These are phyloP conservation scores for Eucalyptus tenuipes DNA, from an alignment of 345 rosid genomes.

Conservation along the genomic window DNA sequence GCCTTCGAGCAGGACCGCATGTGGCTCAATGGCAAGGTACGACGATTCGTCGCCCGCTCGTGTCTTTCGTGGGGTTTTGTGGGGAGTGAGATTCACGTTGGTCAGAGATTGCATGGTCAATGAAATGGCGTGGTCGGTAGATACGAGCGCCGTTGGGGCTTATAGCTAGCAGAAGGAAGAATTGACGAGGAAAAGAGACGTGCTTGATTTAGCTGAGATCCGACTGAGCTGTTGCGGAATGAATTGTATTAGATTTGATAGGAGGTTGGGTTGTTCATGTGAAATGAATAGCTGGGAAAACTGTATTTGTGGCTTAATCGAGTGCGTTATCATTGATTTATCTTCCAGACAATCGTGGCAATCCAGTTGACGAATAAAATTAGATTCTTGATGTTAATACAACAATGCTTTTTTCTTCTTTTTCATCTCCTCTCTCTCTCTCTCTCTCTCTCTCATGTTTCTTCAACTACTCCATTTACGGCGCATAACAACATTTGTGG, in stretches of 20 bases:
- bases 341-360: background rate
- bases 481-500: background rate
- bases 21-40: conserved; percentile 99
- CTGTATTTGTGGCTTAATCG: background rate
- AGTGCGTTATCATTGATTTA: background rate
- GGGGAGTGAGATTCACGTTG: background rate
- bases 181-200: background rate
- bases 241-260: background rate
- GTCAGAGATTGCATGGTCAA: background rate
- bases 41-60: background rate
- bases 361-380: background rate
- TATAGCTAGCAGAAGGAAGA: background rate
- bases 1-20: conserved; percentile 71
- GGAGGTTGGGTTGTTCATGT: background rate
- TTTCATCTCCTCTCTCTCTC: no score
- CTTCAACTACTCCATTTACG: background rate
- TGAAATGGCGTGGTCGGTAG: background rate
- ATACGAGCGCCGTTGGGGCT: background rate
- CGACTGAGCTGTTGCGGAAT: background rate
- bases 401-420: background rate
- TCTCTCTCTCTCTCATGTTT: background rate
- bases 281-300: background rate
- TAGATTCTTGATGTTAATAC: background rate
- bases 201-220: background rate
- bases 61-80: background rate